These are phyloP conservation scores for Phytophthora sansomeana DNA, from an alignment of 352 stramenopile genomes.

Conservation along the genomic window DNA sequence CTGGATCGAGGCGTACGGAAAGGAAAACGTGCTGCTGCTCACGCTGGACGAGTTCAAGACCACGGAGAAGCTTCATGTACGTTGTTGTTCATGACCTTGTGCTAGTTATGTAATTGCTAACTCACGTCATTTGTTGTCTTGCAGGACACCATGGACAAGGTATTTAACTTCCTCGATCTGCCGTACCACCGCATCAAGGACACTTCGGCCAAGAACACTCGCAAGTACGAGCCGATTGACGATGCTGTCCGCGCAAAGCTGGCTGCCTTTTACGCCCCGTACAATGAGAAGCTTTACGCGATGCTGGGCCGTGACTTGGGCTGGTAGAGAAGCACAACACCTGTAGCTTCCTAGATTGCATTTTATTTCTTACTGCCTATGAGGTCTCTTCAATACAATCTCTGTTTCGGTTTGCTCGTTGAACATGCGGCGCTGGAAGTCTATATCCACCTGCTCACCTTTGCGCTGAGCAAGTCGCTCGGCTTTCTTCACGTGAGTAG, in stretches of 20 bases:
- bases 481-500: constrained; percentile 53
- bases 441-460: constrained; percentile 38
- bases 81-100: constrained; percentile 17
- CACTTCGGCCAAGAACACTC: constrained; percentile 86
- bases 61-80: constrained; percentile 63
- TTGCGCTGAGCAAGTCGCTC: constrained; percentile 45
- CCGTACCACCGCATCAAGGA: constrained; percentile 85
- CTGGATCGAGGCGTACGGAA: constrained; percentile 93
- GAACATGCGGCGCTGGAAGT: constrained; percentile 53
- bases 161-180: constrained; percentile 89
- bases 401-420: constrained; percentile 71
- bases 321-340: constrained; percentile 47
- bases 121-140: constrained; percentile 6
- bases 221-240: constrained; percentile 83
- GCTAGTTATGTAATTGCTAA: constrained; percentile 11
- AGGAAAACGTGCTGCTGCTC: constrained; percentile 92
- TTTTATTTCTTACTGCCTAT: constrained; percentile 24
- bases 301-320: constrained; percentile 68
- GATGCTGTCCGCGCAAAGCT: constrained; percentile 64
- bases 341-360: constrained; percentile 19
- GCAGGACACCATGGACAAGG: constrained; percentile 78
- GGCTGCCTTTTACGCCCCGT: constrained; percentile 81
- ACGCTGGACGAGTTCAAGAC: constrained; percentile 95
- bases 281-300: constrained; percentile 80
- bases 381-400: constrained; percentile 60